Conservation (phyloP, 176 grass and related monocot genomes). For the Oryza punctata region DNA sequence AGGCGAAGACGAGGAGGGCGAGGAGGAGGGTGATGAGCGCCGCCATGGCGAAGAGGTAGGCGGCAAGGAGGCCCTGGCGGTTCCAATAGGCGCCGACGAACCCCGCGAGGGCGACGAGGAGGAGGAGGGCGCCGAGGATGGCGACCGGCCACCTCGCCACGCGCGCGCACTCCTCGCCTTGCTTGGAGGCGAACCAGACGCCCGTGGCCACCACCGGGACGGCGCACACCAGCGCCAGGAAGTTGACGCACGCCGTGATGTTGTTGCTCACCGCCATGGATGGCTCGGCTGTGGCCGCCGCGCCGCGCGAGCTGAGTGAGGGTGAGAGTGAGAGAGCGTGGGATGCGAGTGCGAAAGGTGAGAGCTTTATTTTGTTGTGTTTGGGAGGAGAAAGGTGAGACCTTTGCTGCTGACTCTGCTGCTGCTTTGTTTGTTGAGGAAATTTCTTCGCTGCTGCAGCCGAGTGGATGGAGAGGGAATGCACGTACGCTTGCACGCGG, state of each 20-base stretch:
- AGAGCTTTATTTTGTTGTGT: neutral
- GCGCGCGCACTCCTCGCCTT: slow-evolving; percentile 62
- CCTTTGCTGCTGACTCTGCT: neutral
- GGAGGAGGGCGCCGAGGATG: slow-evolving; percentile 64
- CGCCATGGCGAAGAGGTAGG: slow-evolving; percentile 95
- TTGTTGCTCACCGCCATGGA: slow-evolving; percentile 91
- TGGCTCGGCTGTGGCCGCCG: neutral
- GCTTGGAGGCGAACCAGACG: slow-evolving; percentile 71
- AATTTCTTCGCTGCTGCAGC: neutral
- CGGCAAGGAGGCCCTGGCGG: slow-evolving; percentile 72
- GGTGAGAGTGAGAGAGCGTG: neutral
- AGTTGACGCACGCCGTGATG: slow-evolving; percentile 86
- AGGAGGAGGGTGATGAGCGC: slow-evolving; percentile 71
- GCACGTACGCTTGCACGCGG: no score
- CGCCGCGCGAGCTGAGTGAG: neutral
- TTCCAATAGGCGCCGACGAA: slow-evolving; percentile 80
- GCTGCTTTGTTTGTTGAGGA: neutral
- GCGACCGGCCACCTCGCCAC: slow-evolving; percentile 66
- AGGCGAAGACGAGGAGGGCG: slow-evolving; percentile 71
- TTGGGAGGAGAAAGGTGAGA: no score
- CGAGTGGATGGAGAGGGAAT: no score
- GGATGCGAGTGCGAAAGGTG: neutral
- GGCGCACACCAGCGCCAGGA: slow-evolving; percentile 67
- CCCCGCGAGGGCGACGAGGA: slow-evolving; percentile 70
- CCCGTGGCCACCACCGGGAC: slow-evolving; percentile 63